Conservation (phyloP, 208 protist species). For the Kentomonas sorsogonicus region DNA sequence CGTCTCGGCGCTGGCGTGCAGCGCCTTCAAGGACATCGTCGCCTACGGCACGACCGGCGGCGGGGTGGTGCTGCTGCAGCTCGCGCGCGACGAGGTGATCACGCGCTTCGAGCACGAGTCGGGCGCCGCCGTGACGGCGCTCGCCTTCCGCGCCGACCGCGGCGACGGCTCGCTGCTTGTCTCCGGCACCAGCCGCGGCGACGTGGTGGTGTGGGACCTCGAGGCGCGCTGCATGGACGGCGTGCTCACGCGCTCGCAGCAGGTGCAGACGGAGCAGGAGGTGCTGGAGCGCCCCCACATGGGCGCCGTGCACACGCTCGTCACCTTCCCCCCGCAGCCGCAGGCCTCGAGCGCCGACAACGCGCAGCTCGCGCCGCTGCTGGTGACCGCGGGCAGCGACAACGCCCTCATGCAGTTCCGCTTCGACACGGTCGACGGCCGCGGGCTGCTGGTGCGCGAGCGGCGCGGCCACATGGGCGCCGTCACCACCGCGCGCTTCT, state of each 20-base stretch:
- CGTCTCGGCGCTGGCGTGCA: conserved; percentile 35
- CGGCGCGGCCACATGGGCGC: conserved; percentile 81
- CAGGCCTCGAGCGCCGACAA: neutral
- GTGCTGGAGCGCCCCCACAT: conserved; percentile 69
- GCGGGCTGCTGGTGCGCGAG: conserved; percentile 73
- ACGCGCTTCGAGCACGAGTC: conserved; percentile 62
- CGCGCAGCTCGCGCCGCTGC: conserved; percentile 22
- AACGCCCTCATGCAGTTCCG: conserved; percentile 87
- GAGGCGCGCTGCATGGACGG: conserved; percentile 77
- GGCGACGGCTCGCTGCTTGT: conserved; percentile 62
- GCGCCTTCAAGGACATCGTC: conserved; percentile 79
- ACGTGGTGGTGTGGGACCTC: conserved; percentile 84
- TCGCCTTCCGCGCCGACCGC: conserved; percentile 81
- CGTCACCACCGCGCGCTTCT: conserved; percentile 77
- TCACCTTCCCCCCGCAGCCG: conserved; percentile 42
- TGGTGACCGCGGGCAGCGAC: conserved; percentile 82
- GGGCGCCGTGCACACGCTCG: conserved; percentile 62
- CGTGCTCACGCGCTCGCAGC: conserved; percentile 67
- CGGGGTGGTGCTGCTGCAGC: conserved; percentile 61
- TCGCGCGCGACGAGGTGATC: conserved; percentile 56
- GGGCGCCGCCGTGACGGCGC: conserved; percentile 59
- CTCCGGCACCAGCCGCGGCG: conserved; percentile 65
- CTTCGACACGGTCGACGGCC: conserved; percentile 86
- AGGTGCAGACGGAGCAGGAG: conserved; percentile 62
- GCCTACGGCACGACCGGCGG: conserved; percentile 76